A percentile compares a stretch with the other conserved stretches of the same genome.
Conservation (phyloP, 441 rosid species). For the Gossypium gossypioides region DNA sequence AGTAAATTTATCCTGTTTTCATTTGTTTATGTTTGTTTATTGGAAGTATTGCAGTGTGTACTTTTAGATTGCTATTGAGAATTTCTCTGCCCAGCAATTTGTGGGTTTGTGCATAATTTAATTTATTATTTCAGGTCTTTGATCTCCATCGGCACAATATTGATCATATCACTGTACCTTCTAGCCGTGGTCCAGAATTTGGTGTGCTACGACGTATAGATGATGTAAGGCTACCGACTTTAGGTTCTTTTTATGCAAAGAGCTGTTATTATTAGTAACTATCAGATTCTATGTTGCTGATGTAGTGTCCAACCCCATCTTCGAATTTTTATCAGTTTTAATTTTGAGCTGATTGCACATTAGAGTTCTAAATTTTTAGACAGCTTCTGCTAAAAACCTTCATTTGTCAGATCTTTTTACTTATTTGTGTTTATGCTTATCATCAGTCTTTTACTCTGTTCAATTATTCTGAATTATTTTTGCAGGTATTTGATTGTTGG, state of each 20-base stretch:
- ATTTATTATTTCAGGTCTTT: slow-evolving; percentile 43
- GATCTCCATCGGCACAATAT: slow-evolving; percentile 98
- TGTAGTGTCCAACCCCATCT: not conserved
- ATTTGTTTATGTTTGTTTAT: not conserved
- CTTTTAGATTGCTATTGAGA: not conserved
- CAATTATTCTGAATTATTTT: slow-evolving; percentile 4
- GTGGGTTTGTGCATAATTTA: slow-evolving; percentile 12
- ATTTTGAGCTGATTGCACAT: slow-evolving; percentile 11
- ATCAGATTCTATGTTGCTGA: not conserved
- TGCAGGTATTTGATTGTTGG: slow-evolving; percentile 98
- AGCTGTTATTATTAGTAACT: not conserved
- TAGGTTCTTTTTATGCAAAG: not conserved
- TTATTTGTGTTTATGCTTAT: not conserved
- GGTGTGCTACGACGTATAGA: slow-evolving; percentile 83
- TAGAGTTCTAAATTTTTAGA: not conserved
- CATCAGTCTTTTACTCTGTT: not conserved
- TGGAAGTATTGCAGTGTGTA: not conserved
- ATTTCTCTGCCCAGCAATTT: slow-evolving; percentile 1
- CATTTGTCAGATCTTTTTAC: not conserved
- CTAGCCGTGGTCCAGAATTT: slow-evolving; percentile 64
- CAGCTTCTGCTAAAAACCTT: not conserved
- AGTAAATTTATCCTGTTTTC: not conserved
- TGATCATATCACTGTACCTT: slow-evolving; percentile 85
- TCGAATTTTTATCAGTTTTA: not conserved
- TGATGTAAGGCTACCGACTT: slow-evolving; percentile 48